phyloP scores from a whole-genome alignment of 169 alveolate genomes.

The Plasmodium coatneyi region DNA sequence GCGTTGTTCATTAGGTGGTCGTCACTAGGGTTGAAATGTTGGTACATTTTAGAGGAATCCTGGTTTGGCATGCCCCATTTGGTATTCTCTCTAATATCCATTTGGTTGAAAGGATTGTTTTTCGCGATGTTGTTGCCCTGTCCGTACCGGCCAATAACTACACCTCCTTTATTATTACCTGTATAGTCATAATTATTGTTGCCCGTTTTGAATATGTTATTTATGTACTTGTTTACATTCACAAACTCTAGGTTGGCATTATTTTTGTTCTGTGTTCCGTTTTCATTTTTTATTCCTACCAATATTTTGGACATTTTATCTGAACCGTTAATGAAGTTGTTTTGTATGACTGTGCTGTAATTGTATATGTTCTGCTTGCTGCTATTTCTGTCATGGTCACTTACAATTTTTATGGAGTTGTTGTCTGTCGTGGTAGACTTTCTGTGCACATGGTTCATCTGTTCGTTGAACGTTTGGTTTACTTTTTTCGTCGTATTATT shows the following conservation, averaged over 20 bases:
- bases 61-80: background rate
- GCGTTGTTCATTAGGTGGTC: background rate
- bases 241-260: slow-evolving; percentile 21
- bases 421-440: background rate
- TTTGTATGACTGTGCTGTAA: slow-evolving; percentile 22
- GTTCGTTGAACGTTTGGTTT: background rate
- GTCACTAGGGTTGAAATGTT: background rate
- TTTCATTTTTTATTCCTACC: slow-evolving; percentile 24
- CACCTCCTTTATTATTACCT: background rate
- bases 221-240: slow-evolving; percentile 31
- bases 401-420: background rate
- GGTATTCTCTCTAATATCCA: background rate
- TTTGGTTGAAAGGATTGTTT: background rate
- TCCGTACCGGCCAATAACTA: background rate
- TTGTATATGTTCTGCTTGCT: slow-evolving; percentile 8
- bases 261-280: slow-evolving; percentile 8
- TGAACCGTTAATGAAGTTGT: slow-evolving; percentile 22
- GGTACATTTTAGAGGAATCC: background rate
- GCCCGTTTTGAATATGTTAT: slow-evolving; percentile 30
- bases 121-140: background rate
- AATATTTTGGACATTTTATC: slow-evolving; percentile 23
- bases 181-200: background rate
- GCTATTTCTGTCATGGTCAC: slow-evolving; percentile 3
- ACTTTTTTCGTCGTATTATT: background rate
- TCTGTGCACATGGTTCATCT: background rate